These are phyloP conservation scores for Sonneratia caseolaris DNA, from an alignment of 345 rosid genomes.

Conservation along the genomic window DNA sequence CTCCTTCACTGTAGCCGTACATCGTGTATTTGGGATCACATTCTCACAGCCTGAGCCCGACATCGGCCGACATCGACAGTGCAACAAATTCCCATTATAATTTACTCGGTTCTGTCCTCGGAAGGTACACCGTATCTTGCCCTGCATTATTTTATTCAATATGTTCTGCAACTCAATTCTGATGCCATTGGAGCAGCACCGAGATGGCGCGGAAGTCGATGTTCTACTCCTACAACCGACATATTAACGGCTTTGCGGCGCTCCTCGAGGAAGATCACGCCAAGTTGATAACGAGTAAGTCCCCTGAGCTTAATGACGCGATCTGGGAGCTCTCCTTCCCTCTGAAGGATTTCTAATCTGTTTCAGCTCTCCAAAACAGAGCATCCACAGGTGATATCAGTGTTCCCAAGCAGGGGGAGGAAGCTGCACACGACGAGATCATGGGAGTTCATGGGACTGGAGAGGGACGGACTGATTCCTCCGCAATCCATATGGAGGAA, in stretches of 20 bases:
- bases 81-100: constrained; percentile 18
- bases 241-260: constrained; percentile 51
- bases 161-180: no score
- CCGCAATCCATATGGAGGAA: not conserved
- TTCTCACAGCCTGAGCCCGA: constrained; percentile 7
- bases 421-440: constrained; percentile 33
- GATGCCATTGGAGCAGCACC: constrained; percentile 12
- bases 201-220: constrained; percentile 31
- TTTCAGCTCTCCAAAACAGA: no score
- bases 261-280: constrained; percentile 33
- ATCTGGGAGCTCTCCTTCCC: no score
- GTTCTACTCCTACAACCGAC: constrained; percentile 32
- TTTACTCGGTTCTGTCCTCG: constrained; percentile 24
- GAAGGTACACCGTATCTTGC: not conserved
- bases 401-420: constrained; percentile 20
- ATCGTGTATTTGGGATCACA: constrained; percentile 32
- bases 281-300: constrained; percentile 18
- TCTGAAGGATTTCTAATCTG: no score
- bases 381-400: constrained; percentile 30
- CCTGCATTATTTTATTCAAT: no score
- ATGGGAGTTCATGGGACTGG: constrained; percentile 37
- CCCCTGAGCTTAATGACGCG: no score
- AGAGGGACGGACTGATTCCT: constrained; percentile 12
- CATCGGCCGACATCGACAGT: constrained; percentile 4
- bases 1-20: constrained; percentile 13